Conservation (phyloP, 768 basidiomycete genomes). For the Boletus patriciae region DNA sequence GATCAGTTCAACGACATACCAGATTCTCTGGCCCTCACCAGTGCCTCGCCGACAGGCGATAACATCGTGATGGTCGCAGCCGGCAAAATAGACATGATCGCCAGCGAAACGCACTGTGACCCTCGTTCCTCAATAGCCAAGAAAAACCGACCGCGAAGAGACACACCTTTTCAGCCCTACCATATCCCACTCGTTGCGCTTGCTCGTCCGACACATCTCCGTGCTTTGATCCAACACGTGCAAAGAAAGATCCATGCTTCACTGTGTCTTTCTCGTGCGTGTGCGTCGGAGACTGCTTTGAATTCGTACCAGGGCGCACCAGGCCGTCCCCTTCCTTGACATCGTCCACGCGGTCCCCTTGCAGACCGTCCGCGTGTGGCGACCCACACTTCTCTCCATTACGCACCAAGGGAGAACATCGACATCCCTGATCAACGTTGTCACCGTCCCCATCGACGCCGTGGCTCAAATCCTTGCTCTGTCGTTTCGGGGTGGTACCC, state of each 20-base stretch:
- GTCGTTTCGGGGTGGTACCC: conserved; percentile 12
- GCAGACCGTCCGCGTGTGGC: neutral
- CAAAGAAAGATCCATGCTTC: conserved; percentile 30
- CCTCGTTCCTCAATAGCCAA: neutral
- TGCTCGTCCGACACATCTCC: conserved; percentile 1
- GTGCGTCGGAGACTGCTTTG: neutral
- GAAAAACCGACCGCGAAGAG: neutral
- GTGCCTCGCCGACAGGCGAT: conserved; percentile 26
- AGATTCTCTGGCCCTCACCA: conserved; percentile 23
- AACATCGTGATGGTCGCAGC: conserved; percentile 16
- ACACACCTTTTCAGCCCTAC: conserved; percentile 30
- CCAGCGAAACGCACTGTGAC: conserved; percentile 26
- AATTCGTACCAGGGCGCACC: neutral
- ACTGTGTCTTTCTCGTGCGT: conserved; percentile 24
- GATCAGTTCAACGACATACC: conserved; percentile 4
- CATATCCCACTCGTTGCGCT: conserved; percentile 22
- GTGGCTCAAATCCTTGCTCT: neutral
- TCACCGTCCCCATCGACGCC: neutral
- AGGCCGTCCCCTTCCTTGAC: neutral
- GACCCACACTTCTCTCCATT: neutral
- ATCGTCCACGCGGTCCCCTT: neutral
- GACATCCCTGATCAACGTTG: neutral
- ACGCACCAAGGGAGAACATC: neutral
- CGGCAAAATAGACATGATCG: conserved; percentile 29
- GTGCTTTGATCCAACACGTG: conserved; percentile 26